Conservation (phyloP, 345 rosid genomes). For the Lumnitzera racemosa region DNA sequence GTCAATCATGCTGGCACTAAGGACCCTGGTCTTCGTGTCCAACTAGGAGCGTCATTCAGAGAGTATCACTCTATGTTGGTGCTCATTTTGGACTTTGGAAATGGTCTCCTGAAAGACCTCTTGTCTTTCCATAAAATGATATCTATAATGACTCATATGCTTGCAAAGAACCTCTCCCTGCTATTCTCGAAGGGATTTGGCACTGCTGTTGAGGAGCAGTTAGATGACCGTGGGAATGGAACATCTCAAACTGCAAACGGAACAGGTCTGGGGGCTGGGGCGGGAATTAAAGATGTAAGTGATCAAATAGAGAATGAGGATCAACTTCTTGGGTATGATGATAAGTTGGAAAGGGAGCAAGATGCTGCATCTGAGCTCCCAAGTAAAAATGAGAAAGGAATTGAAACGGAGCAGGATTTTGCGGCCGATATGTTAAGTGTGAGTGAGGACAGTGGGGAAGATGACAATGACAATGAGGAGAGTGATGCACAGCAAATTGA, state of each 20-base stretch:
- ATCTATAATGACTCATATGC: slow-evolving; percentile 58
- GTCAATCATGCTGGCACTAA: slow-evolving; percentile 26
- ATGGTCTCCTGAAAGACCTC: slow-evolving; percentile 57
- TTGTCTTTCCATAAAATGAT: slow-evolving; percentile 58
- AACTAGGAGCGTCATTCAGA: slow-evolving; percentile 42
- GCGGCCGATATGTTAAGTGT: slow-evolving; percentile 61
- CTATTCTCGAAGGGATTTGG: slow-evolving; percentile 80
- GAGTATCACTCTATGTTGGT: slow-evolving; percentile 41
- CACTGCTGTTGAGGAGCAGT: slow-evolving; percentile 47
- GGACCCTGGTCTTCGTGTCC: slow-evolving; percentile 21
- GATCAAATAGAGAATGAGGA: slow-evolving; percentile 89
- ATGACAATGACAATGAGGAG: slow-evolving; percentile 35
- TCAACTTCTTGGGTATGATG: slow-evolving; percentile 61
- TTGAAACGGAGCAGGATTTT: slow-evolving; percentile 87
- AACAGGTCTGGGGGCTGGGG: slow-evolving; percentile 95
- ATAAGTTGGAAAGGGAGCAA: slow-evolving; percentile 63
- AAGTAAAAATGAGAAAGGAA: slow-evolving; percentile 63
- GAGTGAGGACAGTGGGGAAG: slow-evolving; percentile 69
- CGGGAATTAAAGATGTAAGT: slow-evolving; percentile 76
- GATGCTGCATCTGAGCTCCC: slow-evolving; percentile 47
- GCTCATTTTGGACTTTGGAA: slow-evolving; percentile 46
- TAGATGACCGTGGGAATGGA: slow-evolving; percentile 41
- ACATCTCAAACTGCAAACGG: slow-evolving; percentile 57
- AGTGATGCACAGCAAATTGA: slow-evolving; percentile 63
- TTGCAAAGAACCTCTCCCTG: slow-evolving; percentile 60